A percentile compares a stretch with the other conserved stretches of the same genome.
phyloP scores from a whole-genome alignment of 169 alveolate genomes.

The Cryptosporidium xiaoi region DNA sequence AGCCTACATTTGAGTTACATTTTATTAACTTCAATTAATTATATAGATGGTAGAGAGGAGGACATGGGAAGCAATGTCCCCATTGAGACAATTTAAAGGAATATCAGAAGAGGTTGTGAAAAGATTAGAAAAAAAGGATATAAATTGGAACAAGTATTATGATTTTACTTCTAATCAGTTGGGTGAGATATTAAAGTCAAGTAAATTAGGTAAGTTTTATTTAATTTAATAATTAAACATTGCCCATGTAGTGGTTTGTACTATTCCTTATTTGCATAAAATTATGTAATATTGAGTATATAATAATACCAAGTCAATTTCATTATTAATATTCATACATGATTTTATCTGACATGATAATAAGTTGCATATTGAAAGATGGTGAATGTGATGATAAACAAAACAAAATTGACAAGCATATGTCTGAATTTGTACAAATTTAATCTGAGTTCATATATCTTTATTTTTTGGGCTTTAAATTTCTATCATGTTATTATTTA shows the following conservation, averaged over 20 bases:
- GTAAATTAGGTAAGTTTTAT: constrained; percentile 86
- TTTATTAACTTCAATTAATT: not conserved
- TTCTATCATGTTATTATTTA: not conserved
- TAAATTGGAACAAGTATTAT: constrained; percentile 95
- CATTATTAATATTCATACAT: no score
- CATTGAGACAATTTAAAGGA: constrained; percentile 97
- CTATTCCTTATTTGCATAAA: not conserved
- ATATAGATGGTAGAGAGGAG: constrained; percentile 94
- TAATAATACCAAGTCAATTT: constrained; percentile 11
- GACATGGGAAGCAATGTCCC: constrained; percentile 98
- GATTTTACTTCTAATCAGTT: constrained; percentile 92
- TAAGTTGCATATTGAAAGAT: constrained; percentile 42
- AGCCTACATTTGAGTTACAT: not conserved
- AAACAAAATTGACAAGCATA: constrained; percentile 72
- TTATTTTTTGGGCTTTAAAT: no score
- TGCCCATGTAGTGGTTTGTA: constrained; percentile 3
- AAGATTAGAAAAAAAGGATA: constrained; percentile 95
- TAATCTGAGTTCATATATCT: not conserved
- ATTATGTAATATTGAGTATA: not conserved
- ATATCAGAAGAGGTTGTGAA: constrained; percentile 93
- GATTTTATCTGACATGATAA: no score
- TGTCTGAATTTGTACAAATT: constrained; percentile 24
- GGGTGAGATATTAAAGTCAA: constrained; percentile 93
- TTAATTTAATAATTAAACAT: not conserved
- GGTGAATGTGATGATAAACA: constrained; percentile 43